These are phyloP conservation scores for Suhomyces wounanorum DNA, from an alignment of 1,139 yeast species.

Conservation along the genomic window DNA sequence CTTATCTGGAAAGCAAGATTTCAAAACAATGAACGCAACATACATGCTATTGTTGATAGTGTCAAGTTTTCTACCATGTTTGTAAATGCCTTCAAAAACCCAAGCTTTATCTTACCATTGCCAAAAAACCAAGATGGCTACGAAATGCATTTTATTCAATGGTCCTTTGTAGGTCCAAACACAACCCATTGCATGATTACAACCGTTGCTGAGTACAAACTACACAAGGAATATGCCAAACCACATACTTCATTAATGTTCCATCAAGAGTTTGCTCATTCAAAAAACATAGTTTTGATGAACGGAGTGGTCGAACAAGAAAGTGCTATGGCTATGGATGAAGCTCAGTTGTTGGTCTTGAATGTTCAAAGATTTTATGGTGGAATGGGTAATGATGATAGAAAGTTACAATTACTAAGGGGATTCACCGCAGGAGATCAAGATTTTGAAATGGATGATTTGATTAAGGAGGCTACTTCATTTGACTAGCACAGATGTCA, in stretches of 20 bases:
- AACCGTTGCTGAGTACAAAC: conserved; percentile 86
- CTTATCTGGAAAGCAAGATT: conserved; percentile 90
- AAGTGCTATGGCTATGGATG: conserved; percentile 61
- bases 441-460: conserved; percentile 62
- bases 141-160: conserved; percentile 91
- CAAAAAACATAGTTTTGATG: conserved; percentile 75
- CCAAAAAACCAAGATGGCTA: conserved; percentile 59
- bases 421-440: conserved; percentile 71
- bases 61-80: conserved; percentile 61
- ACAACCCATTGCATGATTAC: conserved; percentile 92
- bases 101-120: conserved; percentile 72
- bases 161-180: conserved; percentile 85
- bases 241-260: conserved; percentile 92
- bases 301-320: conserved; percentile 83
- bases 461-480: conserved; percentile 73
- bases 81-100: conserved; percentile 70
- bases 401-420: conserved; percentile 57
- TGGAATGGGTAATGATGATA: conserved; percentile 47
- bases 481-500: conserved; percentile 41
- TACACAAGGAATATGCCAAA: conserved; percentile 87
- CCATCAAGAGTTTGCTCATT: conserved; percentile 73
- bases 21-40: conserved; percentile 55
- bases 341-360: conserved; percentile 75
- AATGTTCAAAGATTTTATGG: conserved; percentile 91
- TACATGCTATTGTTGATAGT: conserved; percentile 65